Evolutionary conservation across 257 asterid species (phyloP), one percentile per base, ranked within the genome.

Genomic region (Vinca minor): DNA sequence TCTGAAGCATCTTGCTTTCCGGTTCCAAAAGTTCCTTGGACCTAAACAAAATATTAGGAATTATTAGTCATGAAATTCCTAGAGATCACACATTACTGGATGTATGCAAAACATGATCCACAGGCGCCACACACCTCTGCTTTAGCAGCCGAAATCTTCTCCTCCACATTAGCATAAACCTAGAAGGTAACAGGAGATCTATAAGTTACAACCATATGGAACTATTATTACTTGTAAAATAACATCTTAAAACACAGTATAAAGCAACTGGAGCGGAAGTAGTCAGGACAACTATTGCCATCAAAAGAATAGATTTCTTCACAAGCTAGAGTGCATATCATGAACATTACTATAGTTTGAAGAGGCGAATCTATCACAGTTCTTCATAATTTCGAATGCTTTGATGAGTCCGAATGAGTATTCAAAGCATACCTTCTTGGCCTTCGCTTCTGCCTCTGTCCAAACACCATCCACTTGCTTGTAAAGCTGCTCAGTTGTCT

Each of bases 391-490:
- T 28, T 28, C 46, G 29, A 4, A 32, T 10, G 29, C 60, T 56
- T 55, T 61, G 64, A 55, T 50, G 17, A 17, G 46, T 38, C 63
- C 53, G 21, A 28, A 57, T 35, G 23, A 49, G 44, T 21, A 25
- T n/a, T 18, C 57, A 64, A 44, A 39, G 56, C n/a, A n/a, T 83
- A 92, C 98, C 96, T 85, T 84, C 62, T 89, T 92, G 4, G 96
- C 95, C 57, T 81, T 84, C 21, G 82, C 85, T 81, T 89, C 98
- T 66, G 98, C 93, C 80, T 87, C 98, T 12, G 85, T 79, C 94
- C 95, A 85, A 54, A 81, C 95, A 41, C 88, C 98, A 73, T 89
- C 98, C 55, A 87, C 98, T 32, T 72, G 86, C 96, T 89, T 89
- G 83, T 85, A 85, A 70, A 92, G 91, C 88, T 87, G 82, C 94